Conservation (phyloP, 495 filamentous ascomycete species). For the Podospora fimiseda region DNA sequence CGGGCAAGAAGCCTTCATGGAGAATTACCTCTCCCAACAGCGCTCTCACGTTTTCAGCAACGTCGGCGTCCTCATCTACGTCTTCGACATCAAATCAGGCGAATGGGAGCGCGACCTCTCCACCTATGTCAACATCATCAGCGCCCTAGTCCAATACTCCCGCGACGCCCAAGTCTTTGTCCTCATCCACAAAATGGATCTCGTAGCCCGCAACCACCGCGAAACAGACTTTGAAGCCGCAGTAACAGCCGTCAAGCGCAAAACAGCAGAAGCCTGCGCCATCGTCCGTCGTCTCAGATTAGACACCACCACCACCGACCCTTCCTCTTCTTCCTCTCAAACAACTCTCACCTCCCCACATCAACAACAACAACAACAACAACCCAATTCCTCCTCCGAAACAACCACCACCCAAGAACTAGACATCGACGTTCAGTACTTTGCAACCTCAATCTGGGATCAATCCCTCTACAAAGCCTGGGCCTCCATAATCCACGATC, state of each 20-base stretch:
- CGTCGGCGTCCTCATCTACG: conserved; percentile 96
- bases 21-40: conserved; percentile 91
- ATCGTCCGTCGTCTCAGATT: conserved; percentile 23
- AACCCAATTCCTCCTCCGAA: neutral
- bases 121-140: conserved; percentile 80
- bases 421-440: conserved; percentile 62
- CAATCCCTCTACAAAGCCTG: conserved; percentile 97
- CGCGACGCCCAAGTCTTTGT: conserved; percentile 81
- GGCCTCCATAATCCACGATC: conserved; percentile 92
- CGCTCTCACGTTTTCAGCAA: conserved; percentile 92
- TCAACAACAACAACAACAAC: conserved; percentile 2
- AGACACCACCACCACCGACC: conserved; percentile 13
- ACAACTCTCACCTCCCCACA: conserved; percentile 8
- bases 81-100: conserved; percentile 95
- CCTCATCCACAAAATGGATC: conserved; percentile 96
- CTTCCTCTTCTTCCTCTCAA: neutral
- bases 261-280: conserved; percentile 61
- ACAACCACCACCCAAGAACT: conserved; percentile 26
- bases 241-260: conserved; percentile 61
- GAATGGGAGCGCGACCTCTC: conserved; percentile 87
- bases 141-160: conserved; percentile 77
- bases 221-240: conserved; percentile 76
- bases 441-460: conserved; percentile 96
- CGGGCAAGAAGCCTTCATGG: conserved; percentile 97
- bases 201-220: conserved; percentile 75